Percentiles rank a stretch among this genome's conserved stretches.
phyloP scores from a whole-genome alignment of 495 filamentous ascomycete species.

The Lichina pygmaea region DNA sequence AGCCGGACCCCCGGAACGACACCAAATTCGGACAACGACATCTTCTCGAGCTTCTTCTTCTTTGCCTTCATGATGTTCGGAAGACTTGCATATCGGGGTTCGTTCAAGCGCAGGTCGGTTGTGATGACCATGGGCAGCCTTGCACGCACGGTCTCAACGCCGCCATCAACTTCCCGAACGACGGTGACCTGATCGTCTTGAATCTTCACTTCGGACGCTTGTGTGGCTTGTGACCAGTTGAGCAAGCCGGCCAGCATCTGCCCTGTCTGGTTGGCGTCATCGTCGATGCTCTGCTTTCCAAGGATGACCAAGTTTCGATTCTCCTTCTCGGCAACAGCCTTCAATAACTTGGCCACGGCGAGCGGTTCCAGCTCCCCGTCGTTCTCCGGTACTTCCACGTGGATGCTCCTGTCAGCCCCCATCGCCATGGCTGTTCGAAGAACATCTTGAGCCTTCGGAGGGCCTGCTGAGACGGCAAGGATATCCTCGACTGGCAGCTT shows the following conservation, averaged over 20 bases:
- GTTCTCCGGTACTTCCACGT: conserved; percentile 37
- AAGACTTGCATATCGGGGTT: conserved; percentile 81
- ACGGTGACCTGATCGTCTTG: conserved; percentile 35
- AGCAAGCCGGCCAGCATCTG: conserved; percentile 91
- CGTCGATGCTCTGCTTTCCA: conserved; percentile 95
- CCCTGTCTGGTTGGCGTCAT: conserved; percentile 85
- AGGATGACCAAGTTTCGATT: conserved; percentile 74
- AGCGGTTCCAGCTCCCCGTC: conserved; percentile 59
- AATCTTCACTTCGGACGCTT: conserved; percentile 61
- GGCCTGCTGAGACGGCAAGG: conserved; percentile 66
- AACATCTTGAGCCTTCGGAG: conserved; percentile 58
- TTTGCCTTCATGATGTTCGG: conserved; percentile 99
- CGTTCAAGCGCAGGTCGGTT: conserved; percentile 82
- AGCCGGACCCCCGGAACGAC: conserved; percentile 45
- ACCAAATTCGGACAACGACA: conserved; percentile 54
- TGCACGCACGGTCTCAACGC: conserved; percentile 63
- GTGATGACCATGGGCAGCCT: conserved; percentile 80
- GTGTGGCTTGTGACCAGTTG: conserved; percentile 82
- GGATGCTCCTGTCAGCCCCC: conserved; percentile 80
- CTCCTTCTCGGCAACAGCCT: conserved; percentile 49
- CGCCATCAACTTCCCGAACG: conserved; percentile 80
- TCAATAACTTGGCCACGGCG: conserved; percentile 66
- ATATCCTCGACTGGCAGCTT: conserved; percentile 55
- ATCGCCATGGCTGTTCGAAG: conserved; percentile 95
- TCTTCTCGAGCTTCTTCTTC: conserved; percentile 95